These are phyloP conservation scores for Aspergillus conjunctus DNA, from an alignment of 495 filamentous ascomycete genomes.

Conservation along the genomic window DNA sequence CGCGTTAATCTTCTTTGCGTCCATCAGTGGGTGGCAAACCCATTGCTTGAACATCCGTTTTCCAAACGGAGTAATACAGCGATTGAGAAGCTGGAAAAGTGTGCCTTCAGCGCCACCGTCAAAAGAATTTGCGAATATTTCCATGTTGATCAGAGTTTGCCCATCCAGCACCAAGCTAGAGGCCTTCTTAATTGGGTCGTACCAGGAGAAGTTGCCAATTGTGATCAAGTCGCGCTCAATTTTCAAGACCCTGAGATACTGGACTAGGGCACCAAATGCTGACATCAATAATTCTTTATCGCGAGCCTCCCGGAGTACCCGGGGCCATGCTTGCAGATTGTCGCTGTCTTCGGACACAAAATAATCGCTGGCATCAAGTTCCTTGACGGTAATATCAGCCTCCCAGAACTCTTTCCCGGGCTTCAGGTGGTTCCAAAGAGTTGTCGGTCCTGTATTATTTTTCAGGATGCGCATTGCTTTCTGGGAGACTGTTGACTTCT, in stretches of 20 bases:
- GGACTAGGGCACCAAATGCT: slow-evolving; percentile 84
- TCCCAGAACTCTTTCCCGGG: slow-evolving; percentile 90
- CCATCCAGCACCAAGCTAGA: slow-evolving; percentile 93
- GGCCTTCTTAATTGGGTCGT: slow-evolving; percentile 91
- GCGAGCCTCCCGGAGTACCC: slow-evolving; percentile 67
- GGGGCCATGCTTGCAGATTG: slow-evolving; percentile 75
- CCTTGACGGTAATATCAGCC: slow-evolving; percentile 75
- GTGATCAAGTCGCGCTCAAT: slow-evolving; percentile 86
- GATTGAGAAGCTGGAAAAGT: slow-evolving; percentile 85
- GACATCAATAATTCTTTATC: slow-evolving; percentile 88
- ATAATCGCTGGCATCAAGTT: slow-evolving; percentile 80
- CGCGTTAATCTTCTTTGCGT: slow-evolving; percentile 85
- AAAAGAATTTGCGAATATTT: slow-evolving; percentile 92
- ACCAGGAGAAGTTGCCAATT: slow-evolving; percentile 87
- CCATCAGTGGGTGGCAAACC: slow-evolving; percentile 94
- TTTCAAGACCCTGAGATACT: slow-evolving; percentile 86
- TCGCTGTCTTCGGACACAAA: slow-evolving; percentile 67
- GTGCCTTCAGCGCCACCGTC: slow-evolving; percentile 86
- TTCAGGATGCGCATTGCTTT: slow-evolving; percentile 92
- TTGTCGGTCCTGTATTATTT: slow-evolving; percentile 90
- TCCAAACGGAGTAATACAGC: slow-evolving; percentile 94
- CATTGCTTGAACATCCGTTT: slow-evolving; percentile 97
- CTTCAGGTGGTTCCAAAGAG: slow-evolving; percentile 94
- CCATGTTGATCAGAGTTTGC: slow-evolving; percentile 95
- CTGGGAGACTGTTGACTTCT: slow-evolving; percentile 81